Base-by-base conservation (phyloP, 345 rosid genomes). In the Hypericum perforatum region DNA sequence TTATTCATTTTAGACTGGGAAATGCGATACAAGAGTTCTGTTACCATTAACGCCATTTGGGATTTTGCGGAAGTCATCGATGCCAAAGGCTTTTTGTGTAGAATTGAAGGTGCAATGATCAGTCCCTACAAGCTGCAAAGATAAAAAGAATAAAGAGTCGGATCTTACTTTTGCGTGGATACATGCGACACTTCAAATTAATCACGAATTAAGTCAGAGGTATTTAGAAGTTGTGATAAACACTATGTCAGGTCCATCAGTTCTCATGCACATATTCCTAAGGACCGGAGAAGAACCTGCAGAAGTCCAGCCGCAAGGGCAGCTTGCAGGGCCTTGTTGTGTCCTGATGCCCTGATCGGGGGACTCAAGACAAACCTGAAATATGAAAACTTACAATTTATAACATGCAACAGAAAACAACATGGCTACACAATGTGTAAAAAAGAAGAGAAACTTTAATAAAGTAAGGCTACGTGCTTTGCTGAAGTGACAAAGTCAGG, bases 361-460 rank as follows among this genome's bases (percentile, higher is more conserved):
- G 98, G 98, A 66, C 98, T 92, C 95, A 88, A 88, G 58, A 92
- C 95, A 78, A 70, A 88, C 77, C 98, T 92, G 78, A 67, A 72
- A 58, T 22, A 52, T 53, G 14, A 57, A 45, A 69, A 38, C 10
- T 41, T 52, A 14, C 37, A 32, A 63, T 48, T 36, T 43, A 37
- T 44, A 43, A 16, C 43, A 48, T 50, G 37, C 45, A 41, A 49
- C 48, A 29, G 43, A 55, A 47, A 39, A n/a, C 2, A 42, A 44
- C 39, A 9, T 44, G 55, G 59, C 4, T 37, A 53, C 45, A 39
- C 12, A 45, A 49, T 13, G 39, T 39, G 2, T 10, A 54, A 60
- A n/a, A 37, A 46, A 41, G 11, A 5, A 8, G 49, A n/a, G 16
- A 16, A 54, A 32, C 39, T 9, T 14, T 7, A 54, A n/a, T 5